Evolutionary conservation across 768 basidiomycete genomes (phyloP).

Genomic region (Amyloporia xantha): DNA sequence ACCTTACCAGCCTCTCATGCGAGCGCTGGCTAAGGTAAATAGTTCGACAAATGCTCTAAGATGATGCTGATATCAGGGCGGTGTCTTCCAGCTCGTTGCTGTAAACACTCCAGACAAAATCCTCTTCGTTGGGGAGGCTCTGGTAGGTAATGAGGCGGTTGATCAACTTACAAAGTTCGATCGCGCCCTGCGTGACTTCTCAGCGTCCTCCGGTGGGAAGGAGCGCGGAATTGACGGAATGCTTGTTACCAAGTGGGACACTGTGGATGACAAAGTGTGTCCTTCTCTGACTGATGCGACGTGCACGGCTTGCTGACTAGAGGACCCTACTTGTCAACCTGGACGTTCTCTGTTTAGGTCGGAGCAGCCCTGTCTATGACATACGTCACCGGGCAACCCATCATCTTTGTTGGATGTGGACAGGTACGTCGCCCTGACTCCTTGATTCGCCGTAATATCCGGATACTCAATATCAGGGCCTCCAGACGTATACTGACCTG

Average conservation of each 20-base stretch:
- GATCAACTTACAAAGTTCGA: constrained; percentile 98
- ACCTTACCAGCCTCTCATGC: constrained; percentile 76
- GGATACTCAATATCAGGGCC: not conserved
- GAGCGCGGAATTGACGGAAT: constrained; percentile 96
- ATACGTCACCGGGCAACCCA: constrained; percentile 97
- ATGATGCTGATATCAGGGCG: not conserved
- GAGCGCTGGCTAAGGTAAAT: constrained; percentile 87
- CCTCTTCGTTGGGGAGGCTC: constrained; percentile 95
- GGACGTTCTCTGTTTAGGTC: constrained; percentile 73
- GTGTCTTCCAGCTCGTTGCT: constrained; percentile 63
- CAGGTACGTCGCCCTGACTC: constrained; percentile 49
- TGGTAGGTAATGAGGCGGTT: constrained; percentile 98
- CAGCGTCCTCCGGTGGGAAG: constrained; percentile 59
- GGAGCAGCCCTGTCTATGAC: constrained; percentile 99
- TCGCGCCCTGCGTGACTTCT: constrained; percentile 88
- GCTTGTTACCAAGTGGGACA: constrained; percentile 99
- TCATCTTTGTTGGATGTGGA: constrained; percentile 96
- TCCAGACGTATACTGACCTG: constrained; percentile 92
- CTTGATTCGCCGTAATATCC: not conserved
- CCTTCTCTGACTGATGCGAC: not conserved
- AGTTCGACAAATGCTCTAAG: not conserved
- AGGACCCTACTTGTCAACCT: not conserved
- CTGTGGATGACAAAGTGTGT: constrained; percentile 90
- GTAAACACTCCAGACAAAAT: constrained; percentile 97
- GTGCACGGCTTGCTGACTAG: not conserved